Evolutionary conservation across 1,284 basidiomycete species (phyloP), one percentile per base, ranked within the genome.

Genomic region (Lignosus rhinocerotis): DNA sequence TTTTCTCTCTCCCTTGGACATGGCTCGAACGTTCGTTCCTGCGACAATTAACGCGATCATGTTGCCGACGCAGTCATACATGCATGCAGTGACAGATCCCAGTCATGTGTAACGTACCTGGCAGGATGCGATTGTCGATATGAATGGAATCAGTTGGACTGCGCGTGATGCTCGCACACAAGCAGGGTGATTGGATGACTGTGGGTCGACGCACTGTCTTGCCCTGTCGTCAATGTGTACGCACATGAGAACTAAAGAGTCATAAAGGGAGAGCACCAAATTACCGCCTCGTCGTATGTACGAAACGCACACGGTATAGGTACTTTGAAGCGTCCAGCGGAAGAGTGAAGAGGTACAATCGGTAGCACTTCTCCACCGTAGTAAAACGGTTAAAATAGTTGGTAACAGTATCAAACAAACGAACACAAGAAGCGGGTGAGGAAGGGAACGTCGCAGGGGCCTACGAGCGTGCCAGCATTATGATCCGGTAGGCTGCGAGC

Each of bases 241-340:
- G 55, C 52, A 64, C 62, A 61, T 59, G 45, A 61, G 59, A 61
- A 31, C 53, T 4, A 11, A 39, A 36, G 45, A 55, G 46, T 53
- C 50, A 56, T 58, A 56, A 49, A 53, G 38, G 45, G 49, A 30
- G 52, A 56, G 58, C 53, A 49, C 43, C 52, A 36, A 31, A 52
- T 54, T 25, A 55, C 49, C 47, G 58, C 50, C 43, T 58, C 61
- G 51, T 54, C 43, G 43, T 51, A 53, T 33, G 49, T 52, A 58
- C 43, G 32, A 53, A 41, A 43, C 53, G 56, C 45, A 44, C 38
- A 56, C 56, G 59, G 49, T 42, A 57, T 51, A 25, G 51, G 53
- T 51, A 59, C 58, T 54, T 58, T 60, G 62, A 65, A 66, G 60
- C 63, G 66, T 67, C 66, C 66, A 67, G 66, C 66, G 66, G 62